Percentiles rank a stretch among this genome's conserved stretches.
Conservation (phyloP, 257 asterid species). For the Gentiana straminea region DNA sequence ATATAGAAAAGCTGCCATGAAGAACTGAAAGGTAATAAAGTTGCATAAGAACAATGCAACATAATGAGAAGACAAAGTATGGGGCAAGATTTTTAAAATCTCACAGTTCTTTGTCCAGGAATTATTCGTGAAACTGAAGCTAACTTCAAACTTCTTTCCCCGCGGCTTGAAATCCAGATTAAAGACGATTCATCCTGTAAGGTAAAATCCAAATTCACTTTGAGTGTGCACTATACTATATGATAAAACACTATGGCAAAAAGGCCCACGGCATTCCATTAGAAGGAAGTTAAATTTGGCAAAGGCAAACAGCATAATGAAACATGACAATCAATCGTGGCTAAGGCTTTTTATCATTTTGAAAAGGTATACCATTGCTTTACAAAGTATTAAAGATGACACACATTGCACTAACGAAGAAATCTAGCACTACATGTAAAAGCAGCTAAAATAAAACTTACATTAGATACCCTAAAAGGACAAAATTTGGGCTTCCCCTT, state of each 20-base stretch:
- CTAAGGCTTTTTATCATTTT: no score
- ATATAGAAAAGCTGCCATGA: neutral
- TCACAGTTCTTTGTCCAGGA: conserved; percentile 97
- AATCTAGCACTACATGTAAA: no score
- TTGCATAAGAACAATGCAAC: neutral
- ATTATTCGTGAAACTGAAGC: conserved; percentile 67
- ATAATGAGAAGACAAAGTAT: neutral
- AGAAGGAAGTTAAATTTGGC: no score
- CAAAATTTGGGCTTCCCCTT: conserved; percentile 87
- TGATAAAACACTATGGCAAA: no score
- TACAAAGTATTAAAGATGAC: no score
- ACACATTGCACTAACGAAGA: no score
- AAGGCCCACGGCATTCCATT: no score
- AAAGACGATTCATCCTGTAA: conserved; percentile 68
- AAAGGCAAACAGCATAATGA: no score
- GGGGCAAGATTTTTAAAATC: conserved; percentile 8
- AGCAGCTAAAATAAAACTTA: conserved; percentile 23
- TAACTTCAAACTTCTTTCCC: conserved; percentile 75
- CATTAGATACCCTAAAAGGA: conserved; percentile 76
- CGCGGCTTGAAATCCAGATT: conserved; percentile 77
- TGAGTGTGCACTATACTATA: no score
- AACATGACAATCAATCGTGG: no score
- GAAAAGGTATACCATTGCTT: no score
- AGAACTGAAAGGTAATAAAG: neutral
- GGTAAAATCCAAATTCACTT: neutral